Evolutionary conservation across 176 grass and related monocot genomes (phyloP), one percentile per base, ranked within the genome.

Genomic region (Lolium multiflorum): DNA sequence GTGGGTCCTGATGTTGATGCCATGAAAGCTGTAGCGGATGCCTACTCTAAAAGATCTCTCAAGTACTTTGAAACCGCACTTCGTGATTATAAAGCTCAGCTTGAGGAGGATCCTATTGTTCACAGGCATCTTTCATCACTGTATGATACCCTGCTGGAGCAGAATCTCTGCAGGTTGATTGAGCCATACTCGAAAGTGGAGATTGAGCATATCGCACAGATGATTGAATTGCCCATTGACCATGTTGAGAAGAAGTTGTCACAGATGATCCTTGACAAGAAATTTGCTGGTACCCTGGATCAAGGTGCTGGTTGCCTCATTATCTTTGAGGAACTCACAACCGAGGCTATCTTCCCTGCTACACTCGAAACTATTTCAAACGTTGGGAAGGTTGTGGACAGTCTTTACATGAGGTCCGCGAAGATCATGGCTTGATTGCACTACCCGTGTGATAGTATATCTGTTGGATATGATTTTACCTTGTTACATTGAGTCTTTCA

Each of bases 291-390:
- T 75, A 75, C 72, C 0, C 72, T 75, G 22, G 72, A 75, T 28
- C 72, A 75, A 52, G 72, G 72, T 75, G 72, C 72, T 75, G 72
- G 72, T 52, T 75, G 72, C 72, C 72, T 75, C 72, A 75, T 75
- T 28, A 75, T 75, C 72, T 75, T 75, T 51, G 72, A 75, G 72
- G 72, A 75, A 47, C 22, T 17, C 14, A 52, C 4, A 51, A 75
- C 72, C 1, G 72, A 75, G 72, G 72, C 72, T 1, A 75, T 75
- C 72, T 75, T 75, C 47, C 72, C 72, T 28, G 72, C 72, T 26
- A 75, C 72, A 2, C 72, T 75, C 22, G 72, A 75, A 52, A 75
- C 72, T 1, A 52, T 75, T 51, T 75, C 72, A 28, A 75, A 75
- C 6, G 22, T 75, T 16, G 72, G 72, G 22, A 75, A 75, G 72